phyloP scores from a whole-genome alignment of 2,329 filamentous ascomycete genomes.

The Talaromyces verruculosus region DNA sequence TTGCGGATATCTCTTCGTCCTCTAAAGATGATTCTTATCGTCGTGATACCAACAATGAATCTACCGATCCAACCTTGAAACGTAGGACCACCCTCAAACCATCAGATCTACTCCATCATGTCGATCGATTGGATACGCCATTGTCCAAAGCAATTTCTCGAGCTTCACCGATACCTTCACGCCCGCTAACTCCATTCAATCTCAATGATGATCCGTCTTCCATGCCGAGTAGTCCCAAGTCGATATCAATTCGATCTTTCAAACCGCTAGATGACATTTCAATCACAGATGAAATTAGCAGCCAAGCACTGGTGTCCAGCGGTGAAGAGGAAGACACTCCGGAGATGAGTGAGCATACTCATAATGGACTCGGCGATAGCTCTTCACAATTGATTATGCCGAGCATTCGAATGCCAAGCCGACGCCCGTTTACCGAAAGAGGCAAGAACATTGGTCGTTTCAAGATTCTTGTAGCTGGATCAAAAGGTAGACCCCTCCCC shows the following conservation, averaged over 20 bases:
- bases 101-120: constrained; percentile 25
- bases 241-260: constrained; percentile 58
- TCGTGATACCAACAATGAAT: constrained; percentile 27
- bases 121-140: constrained; percentile 24
- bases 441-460: constrained; percentile 82
- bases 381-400: constrained; percentile 92
- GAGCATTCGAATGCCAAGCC: constrained; percentile 83
- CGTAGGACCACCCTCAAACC: constrained; percentile 36
- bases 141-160: constrained; percentile 18
- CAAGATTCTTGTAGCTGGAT: constrained; percentile 84
- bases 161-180: constrained; percentile 33
- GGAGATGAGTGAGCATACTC: constrained; percentile 21
- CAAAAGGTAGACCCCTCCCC: constrained; percentile 58
- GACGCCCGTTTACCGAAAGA: constrained; percentile 83
- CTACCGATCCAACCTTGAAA: constrained; percentile 28
- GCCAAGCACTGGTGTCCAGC: constrained; percentile 56
- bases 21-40: constrained; percentile 14
- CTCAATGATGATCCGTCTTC: constrained; percentile 48
- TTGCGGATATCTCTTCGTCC: constrained; percentile 8
- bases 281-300: constrained; percentile 55
- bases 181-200: constrained; percentile 47
- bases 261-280: constrained; percentile 59
- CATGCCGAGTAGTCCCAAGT: constrained; percentile 60
- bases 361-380: constrained; percentile 31
- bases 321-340: constrained; percentile 53